Evolutionary conservation across 2,329 filamentous ascomycete species (phyloP), one percentile per base, ranked within the genome.

Genomic region (Curvularia sp.): DNA sequence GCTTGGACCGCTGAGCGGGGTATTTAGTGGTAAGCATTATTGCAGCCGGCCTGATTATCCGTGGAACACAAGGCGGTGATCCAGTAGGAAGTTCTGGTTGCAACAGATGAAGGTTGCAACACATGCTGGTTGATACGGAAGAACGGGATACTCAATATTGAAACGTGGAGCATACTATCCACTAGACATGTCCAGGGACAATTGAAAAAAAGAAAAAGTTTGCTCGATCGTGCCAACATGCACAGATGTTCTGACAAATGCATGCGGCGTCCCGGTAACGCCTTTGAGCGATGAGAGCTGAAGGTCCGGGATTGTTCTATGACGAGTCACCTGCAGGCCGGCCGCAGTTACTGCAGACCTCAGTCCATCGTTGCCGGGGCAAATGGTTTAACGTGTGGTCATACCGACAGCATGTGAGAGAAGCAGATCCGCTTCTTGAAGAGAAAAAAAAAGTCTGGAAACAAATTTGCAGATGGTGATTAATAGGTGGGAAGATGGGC

Each of bases 151-250:
- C 60, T 64, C 57, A 65, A 45, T 63, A 71, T 66, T 66, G 69
- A 70, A 63, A 70, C 63, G 64, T 67, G 66, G 66, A 68, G 66
- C 41, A 49, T 63, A 63, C 55, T 59, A 48, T 36, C 61, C 63
- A 65, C 64, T 64, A 63, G 39, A 59, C 64, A 61, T 53, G 43
- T 60, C 60, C 63, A 48, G 57, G 64, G 63, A 64, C 63, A 47
- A 62, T 61, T 57, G 59, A 66, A 34, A 34, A 36, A 36, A 36
- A n/a, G n/a, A n/a, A 34, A 67, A 67, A 71, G 71, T 74, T 74
- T 74, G 71, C 73, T 72, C 54, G 38, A 65, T 65, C 39, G 65
- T 65, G 63, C 65, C 63, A 63, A 57, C 36, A 60, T 65, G 66
- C 65, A 68, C 62, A 64, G 64, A 63, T 66, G 58, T 47, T 68